Evolutionary conservation across 202 grass and related monocot genomes (phyloP), one percentile per base, ranked within the genome.

Genomic region (Carex sylvatica): DNA sequence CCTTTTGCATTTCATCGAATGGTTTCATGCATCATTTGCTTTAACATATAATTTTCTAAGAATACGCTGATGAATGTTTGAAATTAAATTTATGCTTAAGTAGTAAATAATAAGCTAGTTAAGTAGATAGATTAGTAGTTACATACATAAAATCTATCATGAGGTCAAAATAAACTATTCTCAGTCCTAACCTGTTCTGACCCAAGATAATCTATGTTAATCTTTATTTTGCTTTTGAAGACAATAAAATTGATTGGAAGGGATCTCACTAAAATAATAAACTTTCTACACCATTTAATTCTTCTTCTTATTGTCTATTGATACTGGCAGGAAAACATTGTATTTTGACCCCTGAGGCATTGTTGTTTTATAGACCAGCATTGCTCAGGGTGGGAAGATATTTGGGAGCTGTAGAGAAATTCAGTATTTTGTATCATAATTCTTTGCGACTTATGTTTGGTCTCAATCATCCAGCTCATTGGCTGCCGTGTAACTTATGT

Each of bases 361-460:
- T 24, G 30, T 66, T 31, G 38, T 53, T 82, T 81, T 68, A 54
- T 15, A 52, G n/a, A n/a, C 6, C 7, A 40, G 55, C 22, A 31
- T 59, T 68, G 44, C 44, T 54, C 38, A 31, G 61, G 23, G 3
- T 53, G 24, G 22, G 46, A 3, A 5, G 28, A 35, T 77, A 36
- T 36, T 33, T 47, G 56, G 14, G 72, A 54, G 23, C 14, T 35
- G 26, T n/a, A 66, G 40, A 66, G 47, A 52, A 20, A 54, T 69
- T 16, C 63, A 55, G 13, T 13, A 69, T 69, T 11, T 81, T 13
- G 62, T 68, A 54, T 81, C 42, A 81, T 53, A 81, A 65, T 80
- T 51, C 40, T 72, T 78, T 31, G 5, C 3, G 2, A 68, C 4
- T 67, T 52, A 2, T 81, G 46, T 78, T 79, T 36, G 3, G 28